Base-by-base conservation (phyloP, 192 early-diverging fungal genomes). In the Dimargaris cristalligena region DNA sequence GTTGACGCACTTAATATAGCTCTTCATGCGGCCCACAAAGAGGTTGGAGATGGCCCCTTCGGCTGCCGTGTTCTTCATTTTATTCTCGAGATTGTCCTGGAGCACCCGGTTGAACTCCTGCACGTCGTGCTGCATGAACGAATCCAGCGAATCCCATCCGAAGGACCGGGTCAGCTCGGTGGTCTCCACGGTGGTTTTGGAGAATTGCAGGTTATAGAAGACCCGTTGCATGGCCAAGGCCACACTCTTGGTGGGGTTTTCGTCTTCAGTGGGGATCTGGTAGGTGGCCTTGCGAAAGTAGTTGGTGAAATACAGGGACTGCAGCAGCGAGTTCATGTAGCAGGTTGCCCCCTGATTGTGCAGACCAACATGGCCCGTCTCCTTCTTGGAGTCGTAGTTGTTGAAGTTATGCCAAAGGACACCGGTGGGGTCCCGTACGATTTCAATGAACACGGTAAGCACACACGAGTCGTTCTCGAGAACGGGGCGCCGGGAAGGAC, bases 71-170 rank as follows among this genome's bases (percentile, higher is more conserved):
- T 85, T 88, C 83, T 96, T 92, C 94, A 99, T 99, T 72, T 96
- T 94, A 22, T 71, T 81, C 72, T 97, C 96, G 41, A 99, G 70
- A 70, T 91, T 93, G 67, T 99, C 94, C 69, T 94, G 92, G 48
- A 99, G 74, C 14, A 96, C 90, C 49, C 96, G 79, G 70, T 94
- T 94, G 64, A 99, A 93, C 68, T 96, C 94, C 67, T 96, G 92
- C n/a, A 97, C 88, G 71, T 99, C 96, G 65, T 99, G 96, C 74
- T 99, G 94, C 79, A 82, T 85, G 62, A 96, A 99, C 25, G 89
- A 83, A 34, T 97, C 96, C 34, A 84, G 57, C 14, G 91, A 85
- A 67, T 94, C 86, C 96, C 96, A 99, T 29, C 96, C 96, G 81
- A 99, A 99, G 0, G 91, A 93, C 67, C 86, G 86, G 46, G 96